These are phyloP conservation scores for Verbena officinalis DNA, from an alignment of 257 asterid species.

Conservation along the genomic window DNA sequence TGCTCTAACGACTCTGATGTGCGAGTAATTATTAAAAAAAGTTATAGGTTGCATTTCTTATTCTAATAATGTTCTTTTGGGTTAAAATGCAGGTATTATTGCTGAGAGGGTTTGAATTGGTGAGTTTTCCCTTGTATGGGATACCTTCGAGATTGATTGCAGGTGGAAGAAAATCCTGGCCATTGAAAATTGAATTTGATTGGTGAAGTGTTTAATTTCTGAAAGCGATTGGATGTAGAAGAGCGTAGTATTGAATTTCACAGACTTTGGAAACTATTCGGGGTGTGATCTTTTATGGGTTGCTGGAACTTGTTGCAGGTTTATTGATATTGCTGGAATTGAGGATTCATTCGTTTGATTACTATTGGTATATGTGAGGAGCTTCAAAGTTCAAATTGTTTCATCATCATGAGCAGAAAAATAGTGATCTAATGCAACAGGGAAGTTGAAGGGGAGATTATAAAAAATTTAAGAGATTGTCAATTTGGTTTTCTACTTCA, in stretches of 20 bases:
- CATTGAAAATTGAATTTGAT: slow-evolving; percentile 13
- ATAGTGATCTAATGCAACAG: slow-evolving; percentile 5
- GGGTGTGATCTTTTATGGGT: slow-evolving; percentile 23
- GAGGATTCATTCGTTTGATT: slow-evolving; percentile 10
- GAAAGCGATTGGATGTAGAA: slow-evolving; percentile 21
- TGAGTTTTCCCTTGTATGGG: slow-evolving; percentile 14
- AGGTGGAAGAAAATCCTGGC: slow-evolving; percentile 14
- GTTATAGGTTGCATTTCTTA: slow-evolving; percentile 3
- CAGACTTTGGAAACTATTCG: slow-evolving; percentile 12
- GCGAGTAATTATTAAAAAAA: slow-evolving; percentile 20
- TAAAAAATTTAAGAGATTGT: slow-evolving; percentile 3
- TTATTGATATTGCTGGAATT: background rate
- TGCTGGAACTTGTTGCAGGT: background rate
- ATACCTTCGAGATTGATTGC: slow-evolving; percentile 17
- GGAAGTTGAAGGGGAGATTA: slow-evolving; percentile 18
- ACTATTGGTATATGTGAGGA: slow-evolving; percentile 1
- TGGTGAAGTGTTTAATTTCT: slow-evolving; percentile 18
- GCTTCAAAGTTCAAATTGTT: slow-evolving; percentile 9
- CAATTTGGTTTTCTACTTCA: background rate
- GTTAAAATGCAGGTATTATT: slow-evolving; percentile 34
- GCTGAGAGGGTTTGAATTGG: slow-evolving; percentile 28
- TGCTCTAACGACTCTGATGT: slow-evolving; percentile 59
- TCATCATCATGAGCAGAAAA: background rate
- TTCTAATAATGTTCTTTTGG: slow-evolving; percentile 12
- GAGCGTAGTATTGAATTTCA: slow-evolving; percentile 10